Conservation (phyloP, 2,329 filamentous ascomycete genomes). For the Aspergillus neoniger region DNA sequence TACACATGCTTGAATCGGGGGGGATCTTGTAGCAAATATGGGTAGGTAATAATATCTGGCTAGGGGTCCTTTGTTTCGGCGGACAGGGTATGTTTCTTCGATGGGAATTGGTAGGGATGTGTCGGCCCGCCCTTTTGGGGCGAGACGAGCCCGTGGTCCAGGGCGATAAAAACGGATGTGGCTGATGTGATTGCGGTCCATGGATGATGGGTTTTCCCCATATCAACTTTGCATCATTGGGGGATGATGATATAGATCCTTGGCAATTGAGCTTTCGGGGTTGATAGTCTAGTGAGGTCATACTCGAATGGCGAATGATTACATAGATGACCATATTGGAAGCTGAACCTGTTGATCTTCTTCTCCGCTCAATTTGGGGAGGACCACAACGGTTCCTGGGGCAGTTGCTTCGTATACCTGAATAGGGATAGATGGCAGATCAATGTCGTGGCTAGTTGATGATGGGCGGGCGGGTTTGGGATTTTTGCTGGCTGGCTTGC, state of each 20-base stretch:
- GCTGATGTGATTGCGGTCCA: neutral
- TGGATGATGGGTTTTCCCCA: neutral
- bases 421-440: slow-evolving; percentile 6
- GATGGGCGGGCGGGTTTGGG: neutral
- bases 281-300: slow-evolving; percentile 2
- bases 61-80: neutral
- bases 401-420: slow-evolving; percentile 8
- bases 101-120: neutral
- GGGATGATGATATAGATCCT: neutral
- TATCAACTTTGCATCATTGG: slow-evolving; percentile 2
- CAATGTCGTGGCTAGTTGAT: neutral
- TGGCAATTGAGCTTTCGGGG: neutral
- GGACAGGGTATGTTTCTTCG: neutral
- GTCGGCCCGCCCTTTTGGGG: neutral
- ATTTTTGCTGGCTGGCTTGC: neutral
- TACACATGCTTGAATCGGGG: neutral
- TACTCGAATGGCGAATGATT: slow-evolving; percentile 1
- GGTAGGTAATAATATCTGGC: too few species aligned
- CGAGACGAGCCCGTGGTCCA: neutral
- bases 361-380: neutral
- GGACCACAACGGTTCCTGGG: slow-evolving; percentile 8
- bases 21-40: too few species aligned
- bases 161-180: neutral
- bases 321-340: neutral
- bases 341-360: slow-evolving; percentile 6